These are phyloP conservation scores for Abrus pulchellus DNA, from an alignment of 306 rosid species.

Conservation along the genomic window DNA sequence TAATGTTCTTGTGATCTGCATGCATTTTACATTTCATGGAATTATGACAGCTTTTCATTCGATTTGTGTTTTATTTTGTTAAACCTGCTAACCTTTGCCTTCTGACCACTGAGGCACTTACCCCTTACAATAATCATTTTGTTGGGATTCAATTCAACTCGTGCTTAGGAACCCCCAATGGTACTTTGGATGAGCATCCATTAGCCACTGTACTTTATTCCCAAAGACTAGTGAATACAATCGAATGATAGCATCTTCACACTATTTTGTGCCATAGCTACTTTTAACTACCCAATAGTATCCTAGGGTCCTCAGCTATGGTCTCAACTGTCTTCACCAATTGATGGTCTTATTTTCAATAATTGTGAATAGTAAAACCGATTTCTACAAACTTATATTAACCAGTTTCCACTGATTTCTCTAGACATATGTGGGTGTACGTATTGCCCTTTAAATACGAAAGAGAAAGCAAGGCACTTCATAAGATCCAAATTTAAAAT, in stretches of 20 bases:
- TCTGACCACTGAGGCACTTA: neutral
- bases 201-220: conserved; percentile 40
- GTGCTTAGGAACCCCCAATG: conserved; percentile 15
- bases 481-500: conserved; percentile 26
- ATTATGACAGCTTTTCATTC: neutral
- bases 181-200: conserved; percentile 39
- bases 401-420: conserved; percentile 37
- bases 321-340: conserved; percentile 23
- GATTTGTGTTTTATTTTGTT: conserved; percentile 35
- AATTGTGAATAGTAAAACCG: conserved; percentile 21
- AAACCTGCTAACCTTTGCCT: conserved; percentile 11
- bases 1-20: conserved; percentile 36
- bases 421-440: conserved; percentile 6
- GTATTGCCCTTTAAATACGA: conserved; percentile 34
- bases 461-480: conserved; percentile 38
- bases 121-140: conserved; percentile 9
- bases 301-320: conserved; percentile 32
- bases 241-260: conserved; percentile 37
- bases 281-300: conserved; percentile 31
- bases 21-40: neutral
- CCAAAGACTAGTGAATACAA: conserved; percentile 13
- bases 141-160: conserved; percentile 21
- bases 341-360: conserved; percentile 21
- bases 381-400: conserved; percentile 28
- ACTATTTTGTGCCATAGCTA: conserved; percentile 13